phyloP scores from a whole-genome alignment of 306 rosid species.

The Trichosanthes cucumerina region DNA sequence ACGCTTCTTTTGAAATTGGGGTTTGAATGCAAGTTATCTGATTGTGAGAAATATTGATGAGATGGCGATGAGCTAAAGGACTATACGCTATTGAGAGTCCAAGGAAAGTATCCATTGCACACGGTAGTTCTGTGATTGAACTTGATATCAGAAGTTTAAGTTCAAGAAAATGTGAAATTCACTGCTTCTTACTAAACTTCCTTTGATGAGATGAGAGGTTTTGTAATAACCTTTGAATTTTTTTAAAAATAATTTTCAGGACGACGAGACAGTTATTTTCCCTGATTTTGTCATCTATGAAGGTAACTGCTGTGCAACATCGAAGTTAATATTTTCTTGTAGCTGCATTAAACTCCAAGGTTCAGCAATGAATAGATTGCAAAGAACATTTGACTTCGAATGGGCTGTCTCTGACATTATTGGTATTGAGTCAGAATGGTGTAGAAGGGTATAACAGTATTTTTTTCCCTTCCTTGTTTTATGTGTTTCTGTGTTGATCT shows the following conservation, averaged over 20 bases:
- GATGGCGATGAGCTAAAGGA: neutral
- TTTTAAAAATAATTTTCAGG: neutral
- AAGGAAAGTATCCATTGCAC: neutral
- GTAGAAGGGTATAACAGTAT: constrained; percentile 21
- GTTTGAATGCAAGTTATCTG: neutral
- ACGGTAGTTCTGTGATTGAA: neutral
- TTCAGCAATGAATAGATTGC: constrained; percentile 25
- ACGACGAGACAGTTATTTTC: neutral
- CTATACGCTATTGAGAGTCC: neutral
- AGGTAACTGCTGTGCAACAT: constrained; percentile 23
- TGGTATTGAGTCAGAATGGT: constrained; percentile 44
- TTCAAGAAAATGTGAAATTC: neutral
- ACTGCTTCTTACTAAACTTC: neutral
- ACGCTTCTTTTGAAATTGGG: neutral
- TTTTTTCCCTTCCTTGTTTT: constrained; percentile 7
- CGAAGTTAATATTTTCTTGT: constrained; percentile 39
- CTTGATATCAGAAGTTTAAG: neutral
- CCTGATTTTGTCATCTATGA: constrained; percentile 40
- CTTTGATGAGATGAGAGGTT: neutral
- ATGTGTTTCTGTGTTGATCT: neutral
- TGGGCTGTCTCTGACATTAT: constrained; percentile 39
- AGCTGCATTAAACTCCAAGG: constrained; percentile 36
- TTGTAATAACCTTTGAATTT: neutral
- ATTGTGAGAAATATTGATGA: neutral
- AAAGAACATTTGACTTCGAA: constrained; percentile 23